phyloP scores from a whole-genome alignment of 73 alveolate species.

The Tetrahymena borealis region DNA sequence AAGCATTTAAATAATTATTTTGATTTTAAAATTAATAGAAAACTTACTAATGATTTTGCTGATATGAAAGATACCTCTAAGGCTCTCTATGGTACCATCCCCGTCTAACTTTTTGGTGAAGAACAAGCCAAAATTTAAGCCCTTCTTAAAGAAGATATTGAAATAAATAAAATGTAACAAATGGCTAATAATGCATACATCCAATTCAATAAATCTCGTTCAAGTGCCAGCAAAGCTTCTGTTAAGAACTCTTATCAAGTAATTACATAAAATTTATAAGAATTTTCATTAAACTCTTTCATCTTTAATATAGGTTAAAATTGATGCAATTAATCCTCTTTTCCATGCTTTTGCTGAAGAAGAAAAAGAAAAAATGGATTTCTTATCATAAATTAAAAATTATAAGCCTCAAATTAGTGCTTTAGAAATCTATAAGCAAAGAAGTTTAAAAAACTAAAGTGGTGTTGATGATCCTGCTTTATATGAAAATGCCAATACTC shows the following conservation, averaged over 20 bases:
- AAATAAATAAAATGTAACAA: background rate
- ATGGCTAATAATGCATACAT: constrained; percentile 30
- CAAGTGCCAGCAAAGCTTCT: constrained; percentile 16
- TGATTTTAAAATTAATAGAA: background rate
- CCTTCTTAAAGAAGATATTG: constrained; percentile 51
- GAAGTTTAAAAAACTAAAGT: background rate
- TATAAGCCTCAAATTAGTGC: constrained; percentile 63
- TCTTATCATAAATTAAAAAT: constrained; percentile 60
- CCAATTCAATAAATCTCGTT: constrained; percentile 21
- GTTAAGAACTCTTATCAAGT: background rate
- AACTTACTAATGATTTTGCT: constrained; percentile 45
- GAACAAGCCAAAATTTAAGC: constrained; percentile 51
- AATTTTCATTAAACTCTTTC: background rate
- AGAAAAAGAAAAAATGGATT: constrained; percentile 53
- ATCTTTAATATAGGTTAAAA: constrained; percentile 16
- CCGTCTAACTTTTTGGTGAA: constrained; percentile 49
- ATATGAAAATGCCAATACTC: background rate
- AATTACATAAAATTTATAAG: background rate
- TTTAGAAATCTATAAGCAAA: constrained; percentile 43
- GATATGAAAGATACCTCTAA: constrained; percentile 56
- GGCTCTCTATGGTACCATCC: constrained; percentile 40
- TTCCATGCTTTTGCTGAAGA: constrained; percentile 46
- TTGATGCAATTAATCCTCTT: constrained; percentile 35
- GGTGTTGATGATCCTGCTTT: background rate
- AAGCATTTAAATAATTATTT: background rate